phyloP scores from a whole-genome alignment of 2,329 filamentous ascomycete species.

The Penicillium sp. region DNA sequence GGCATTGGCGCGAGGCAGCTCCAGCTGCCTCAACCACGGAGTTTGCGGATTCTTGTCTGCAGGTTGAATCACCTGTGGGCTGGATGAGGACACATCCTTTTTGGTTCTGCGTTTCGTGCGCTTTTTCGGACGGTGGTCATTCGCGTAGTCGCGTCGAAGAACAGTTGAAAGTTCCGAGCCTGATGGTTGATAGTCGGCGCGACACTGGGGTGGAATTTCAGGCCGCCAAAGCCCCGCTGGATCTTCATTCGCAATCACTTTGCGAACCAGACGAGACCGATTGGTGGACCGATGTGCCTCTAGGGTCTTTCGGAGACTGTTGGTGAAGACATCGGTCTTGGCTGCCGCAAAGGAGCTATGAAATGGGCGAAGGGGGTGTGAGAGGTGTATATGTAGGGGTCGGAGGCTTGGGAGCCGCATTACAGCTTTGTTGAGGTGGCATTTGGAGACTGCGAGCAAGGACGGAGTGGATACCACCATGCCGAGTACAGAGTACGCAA shows the following conservation, averaged over 20 bases:
- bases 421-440: slow-evolving; percentile 17
- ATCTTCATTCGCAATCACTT: slow-evolving; percentile 20
- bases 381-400: slow-evolving; percentile 5
- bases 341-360: slow-evolving; percentile 8
- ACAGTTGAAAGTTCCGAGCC: not conserved
- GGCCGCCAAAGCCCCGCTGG: slow-evolving; percentile 18
- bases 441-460: slow-evolving; percentile 15
- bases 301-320: slow-evolving; percentile 40
- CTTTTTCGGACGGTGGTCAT: slow-evolving; percentile 7
- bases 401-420: slow-evolving; percentile 23
- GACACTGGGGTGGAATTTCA: slow-evolving; percentile 16
- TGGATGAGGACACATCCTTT: not conserved
- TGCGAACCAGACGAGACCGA: slow-evolving; percentile 36
- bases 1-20: slow-evolving; percentile 25
- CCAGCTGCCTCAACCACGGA: slow-evolving; percentile 33
- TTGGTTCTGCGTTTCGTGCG: slow-evolving; percentile 4
- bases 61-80: slow-evolving; percentile 12
- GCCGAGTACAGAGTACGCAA: slow-evolving; percentile 6
- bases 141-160: not conserved
- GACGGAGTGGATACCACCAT: slow-evolving; percentile 9
- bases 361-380: slow-evolving; percentile 15
- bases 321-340: slow-evolving; percentile 29
- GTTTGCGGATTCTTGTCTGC: slow-evolving; percentile 19
- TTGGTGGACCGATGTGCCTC: slow-evolving; percentile 43
- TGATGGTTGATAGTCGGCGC: slow-evolving; percentile 13